Evolutionary conservation across 2,329 filamentous ascomycete species (phyloP).

Genomic region (Talaromyces atroroseus): DNA sequence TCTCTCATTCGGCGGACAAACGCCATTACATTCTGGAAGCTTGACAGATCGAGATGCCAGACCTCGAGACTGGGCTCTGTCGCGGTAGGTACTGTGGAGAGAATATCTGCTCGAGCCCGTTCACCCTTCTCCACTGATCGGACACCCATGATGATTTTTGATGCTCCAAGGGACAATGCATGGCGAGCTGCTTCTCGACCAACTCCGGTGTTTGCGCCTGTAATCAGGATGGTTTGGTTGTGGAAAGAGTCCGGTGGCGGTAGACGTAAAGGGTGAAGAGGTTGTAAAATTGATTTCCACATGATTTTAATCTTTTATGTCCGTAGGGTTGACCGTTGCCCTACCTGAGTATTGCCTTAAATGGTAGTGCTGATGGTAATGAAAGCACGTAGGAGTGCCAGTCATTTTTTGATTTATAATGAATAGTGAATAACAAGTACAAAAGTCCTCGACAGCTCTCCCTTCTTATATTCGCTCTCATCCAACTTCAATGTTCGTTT

Average conservation of each 20-base stretch:
- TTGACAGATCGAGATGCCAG: slow-evolving; percentile 42
- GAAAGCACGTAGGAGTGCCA: background rate
- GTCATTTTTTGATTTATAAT: background rate
- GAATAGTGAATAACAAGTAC: background rate
- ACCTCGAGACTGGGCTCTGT: slow-evolving; percentile 30
- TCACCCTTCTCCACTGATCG: slow-evolving; percentile 40
- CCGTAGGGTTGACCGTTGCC: background rate
- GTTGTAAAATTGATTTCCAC: slow-evolving; percentile 8
- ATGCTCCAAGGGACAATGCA: slow-evolving; percentile 10
- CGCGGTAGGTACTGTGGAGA: slow-evolving; percentile 20
- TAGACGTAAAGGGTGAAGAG: slow-evolving; percentile 2
- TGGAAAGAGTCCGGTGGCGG: slow-evolving; percentile 1
- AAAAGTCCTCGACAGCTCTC: background rate
- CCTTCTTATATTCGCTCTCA: background rate
- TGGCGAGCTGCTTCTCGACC: slow-evolving; percentile 9
- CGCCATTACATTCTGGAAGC: slow-evolving; percentile 34
- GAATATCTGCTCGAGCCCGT: slow-evolving; percentile 37
- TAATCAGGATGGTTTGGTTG: slow-evolving; percentile 13
- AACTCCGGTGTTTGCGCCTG: slow-evolving; percentile 13
- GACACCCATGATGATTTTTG: slow-evolving; percentile 29
- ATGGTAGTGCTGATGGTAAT: background rate
- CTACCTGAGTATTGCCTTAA: background rate
- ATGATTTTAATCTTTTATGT: background rate
- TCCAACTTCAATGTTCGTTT: too few species aligned
- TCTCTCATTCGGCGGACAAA: slow-evolving; percentile 25